Base-by-base conservation (phyloP, 2,329 filamentous ascomycete species). In the Aspergillus sp. region DNA sequence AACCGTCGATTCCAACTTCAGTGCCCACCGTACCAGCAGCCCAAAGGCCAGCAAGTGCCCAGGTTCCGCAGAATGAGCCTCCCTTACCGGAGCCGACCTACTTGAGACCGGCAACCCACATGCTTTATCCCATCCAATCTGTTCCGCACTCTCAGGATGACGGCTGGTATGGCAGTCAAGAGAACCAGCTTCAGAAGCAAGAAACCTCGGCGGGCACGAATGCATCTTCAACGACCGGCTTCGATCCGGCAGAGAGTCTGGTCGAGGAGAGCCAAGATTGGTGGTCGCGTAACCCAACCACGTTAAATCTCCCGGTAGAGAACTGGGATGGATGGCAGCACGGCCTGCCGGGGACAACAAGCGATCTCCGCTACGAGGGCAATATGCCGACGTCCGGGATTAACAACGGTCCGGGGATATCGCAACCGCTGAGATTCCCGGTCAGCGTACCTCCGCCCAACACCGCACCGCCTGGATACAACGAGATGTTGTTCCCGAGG, bases 201-300 rank as follows among this genome's bases (percentile, higher is more conserved):
- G 33, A 41, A 28, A 35, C 42, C 3, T 57, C 55, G 12, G 54
- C 60, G 4, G 16, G 5, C 14, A 65, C 61, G 4, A 68, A 69
- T 7, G 48, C 60, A 5, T 59, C 58, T 15, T 61, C 67, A 0
- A 66, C 63, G 7, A 66, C 69, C 8, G 61, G 75, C 32, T 78
- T 80, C 39, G 73, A 74, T 15, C 71, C 69, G 6, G 64, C 78
- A 1, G 74, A 79, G 22, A 71, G 72, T 27, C 55, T 81, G 4
- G 66, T 80, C 3, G 68, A 73, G 28, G 75, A 80, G 30, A 74
- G 71, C 29, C 74, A 79, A 39, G 72, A 80, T 44, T 78, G 72
- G 74, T 78, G 75, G 66, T 65, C 77, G 33, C 62, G 69, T 22
- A 78, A 82, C 46, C 75, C 81, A 45, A 69, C 64, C 12, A 70